Conservation (phyloP, 805 yeast species). For the Ogataea pini region DNA sequence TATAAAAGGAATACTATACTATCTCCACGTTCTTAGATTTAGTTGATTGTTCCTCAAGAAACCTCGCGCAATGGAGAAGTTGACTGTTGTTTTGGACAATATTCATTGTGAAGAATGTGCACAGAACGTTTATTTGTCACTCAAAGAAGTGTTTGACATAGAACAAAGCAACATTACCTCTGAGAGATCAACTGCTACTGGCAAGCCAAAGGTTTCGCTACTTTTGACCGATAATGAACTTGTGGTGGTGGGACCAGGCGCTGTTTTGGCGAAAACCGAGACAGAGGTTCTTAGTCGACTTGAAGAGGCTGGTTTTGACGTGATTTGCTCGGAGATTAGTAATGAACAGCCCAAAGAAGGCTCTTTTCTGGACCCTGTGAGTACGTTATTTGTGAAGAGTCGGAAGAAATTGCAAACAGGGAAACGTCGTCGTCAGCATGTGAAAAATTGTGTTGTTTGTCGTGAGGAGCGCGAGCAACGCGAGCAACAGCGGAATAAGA, state of each 20-base stretch:
- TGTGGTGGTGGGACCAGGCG: constrained; percentile 28
- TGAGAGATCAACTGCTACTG: background rate
- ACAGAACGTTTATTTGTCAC: constrained; percentile 33
- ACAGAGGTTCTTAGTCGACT: constrained; percentile 32
- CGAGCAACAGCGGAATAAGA: constrained; percentile 8
- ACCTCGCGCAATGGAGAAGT: constrained; percentile 23
- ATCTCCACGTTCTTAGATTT: no score
- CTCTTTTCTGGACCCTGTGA: constrained; percentile 20
- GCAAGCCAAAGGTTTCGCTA: constrained; percentile 24
- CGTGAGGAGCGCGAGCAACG: constrained; percentile 27
- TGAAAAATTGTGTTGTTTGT: constrained; percentile 45
- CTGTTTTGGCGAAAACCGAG: constrained; percentile 23
- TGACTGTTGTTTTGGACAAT: constrained; percentile 40
- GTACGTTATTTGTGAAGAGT: constrained; percentile 17
- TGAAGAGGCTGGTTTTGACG: constrained; percentile 40
- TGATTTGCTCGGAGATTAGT: constrained; percentile 24
- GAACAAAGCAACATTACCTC: constrained; percentile 18
- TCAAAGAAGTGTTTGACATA: constrained; percentile 28
- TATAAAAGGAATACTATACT: no score
- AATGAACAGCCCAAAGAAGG: constrained; percentile 9
- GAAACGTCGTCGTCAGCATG: constrained; percentile 34
- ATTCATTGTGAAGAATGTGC: constrained; percentile 60
- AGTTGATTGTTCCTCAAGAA: background rate
- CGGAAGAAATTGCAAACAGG: constrained; percentile 9
- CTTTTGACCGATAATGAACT: constrained; percentile 32